These are phyloP conservation scores for Candida michaelii DNA, from an alignment of 805 yeast genomes.

Conservation along the genomic window DNA sequence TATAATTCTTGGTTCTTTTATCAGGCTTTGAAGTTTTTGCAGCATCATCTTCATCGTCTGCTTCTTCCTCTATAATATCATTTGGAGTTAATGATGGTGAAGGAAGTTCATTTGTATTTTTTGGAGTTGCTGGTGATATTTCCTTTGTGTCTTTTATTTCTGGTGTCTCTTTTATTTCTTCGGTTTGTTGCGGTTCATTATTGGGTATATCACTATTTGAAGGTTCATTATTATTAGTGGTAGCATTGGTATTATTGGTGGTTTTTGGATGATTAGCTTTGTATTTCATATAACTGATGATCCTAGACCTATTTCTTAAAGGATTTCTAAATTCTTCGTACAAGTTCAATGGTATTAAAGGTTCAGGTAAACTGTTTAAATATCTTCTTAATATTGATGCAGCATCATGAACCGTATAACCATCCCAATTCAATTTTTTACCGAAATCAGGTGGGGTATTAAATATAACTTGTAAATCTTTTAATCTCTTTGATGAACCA, in stretches of 20 bases:
- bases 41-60: slow-evolving; percentile 9
- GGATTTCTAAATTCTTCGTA: slow-evolving; percentile 83
- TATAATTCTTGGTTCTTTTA: slow-evolving; percentile 48
- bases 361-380: slow-evolving; percentile 87
- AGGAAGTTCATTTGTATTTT: slow-evolving; percentile 3
- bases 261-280: slow-evolving; percentile 47
- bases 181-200: not conserved
- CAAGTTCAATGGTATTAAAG: slow-evolving; percentile 74
- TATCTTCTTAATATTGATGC: slow-evolving; percentile 86
- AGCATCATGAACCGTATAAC: slow-evolving; percentile 94
- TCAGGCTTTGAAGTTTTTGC: slow-evolving; percentile 9
- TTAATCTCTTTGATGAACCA: slow-evolving; percentile 85
- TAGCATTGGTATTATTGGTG: not conserved
- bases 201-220: not conserved
- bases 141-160: not conserved
- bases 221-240: not conserved
- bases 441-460: slow-evolving; percentile 91
- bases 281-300: slow-evolving; percentile 63
- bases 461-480: slow-evolving; percentile 79
- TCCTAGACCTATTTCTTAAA: slow-evolving; percentile 58
- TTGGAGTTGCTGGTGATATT: not conserved
- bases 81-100: slow-evolving; percentile 7
- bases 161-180: not conserved
- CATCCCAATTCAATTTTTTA: slow-evolving; percentile 84
- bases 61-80: slow-evolving; percentile 8